phyloP scores from a whole-genome alignment of 73 alveolate species.

The Blepharisma japonicum region DNA sequence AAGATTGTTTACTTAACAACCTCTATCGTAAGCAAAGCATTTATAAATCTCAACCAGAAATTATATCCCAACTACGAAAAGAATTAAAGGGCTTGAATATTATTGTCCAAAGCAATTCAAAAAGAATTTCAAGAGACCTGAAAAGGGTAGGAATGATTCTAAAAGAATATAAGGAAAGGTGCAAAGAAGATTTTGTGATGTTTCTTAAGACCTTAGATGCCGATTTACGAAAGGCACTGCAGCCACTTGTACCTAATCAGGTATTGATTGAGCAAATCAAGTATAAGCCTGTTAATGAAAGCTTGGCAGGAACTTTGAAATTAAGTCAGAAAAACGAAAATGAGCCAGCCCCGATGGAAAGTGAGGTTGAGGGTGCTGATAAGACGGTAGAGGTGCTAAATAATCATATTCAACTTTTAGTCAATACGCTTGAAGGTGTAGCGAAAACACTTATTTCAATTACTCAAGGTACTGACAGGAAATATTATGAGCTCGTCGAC shows the following conservation, averaged over 20 bases:
- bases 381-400: conserved; percentile 7
- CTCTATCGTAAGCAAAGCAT: no score
- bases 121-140: neutral
- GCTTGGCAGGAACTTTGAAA: neutral
- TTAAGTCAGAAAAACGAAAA: neutral
- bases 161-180: conserved; percentile 6
- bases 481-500: conserved; percentile 14
- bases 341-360: neutral
- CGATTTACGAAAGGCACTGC: neutral
- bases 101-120: neutral
- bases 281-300: neutral
- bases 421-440: conserved; percentile 13
- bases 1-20: neutral
- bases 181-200: neutral
- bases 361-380: neutral
- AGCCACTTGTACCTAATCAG: conserved; percentile 1
- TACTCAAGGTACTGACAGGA: neutral
- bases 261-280: conserved; percentile 6
- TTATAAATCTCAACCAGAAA: no score
- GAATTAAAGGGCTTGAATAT: neutral
- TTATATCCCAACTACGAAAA: neutral
- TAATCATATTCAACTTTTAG: conserved; percentile 3
- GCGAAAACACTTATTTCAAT: neutral
- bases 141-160: neutral
- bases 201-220: conserved; percentile 1